Evolutionary conservation across 768 basidiomycete species (phyloP).

Genomic region (Naganishia antarctica): DNA sequence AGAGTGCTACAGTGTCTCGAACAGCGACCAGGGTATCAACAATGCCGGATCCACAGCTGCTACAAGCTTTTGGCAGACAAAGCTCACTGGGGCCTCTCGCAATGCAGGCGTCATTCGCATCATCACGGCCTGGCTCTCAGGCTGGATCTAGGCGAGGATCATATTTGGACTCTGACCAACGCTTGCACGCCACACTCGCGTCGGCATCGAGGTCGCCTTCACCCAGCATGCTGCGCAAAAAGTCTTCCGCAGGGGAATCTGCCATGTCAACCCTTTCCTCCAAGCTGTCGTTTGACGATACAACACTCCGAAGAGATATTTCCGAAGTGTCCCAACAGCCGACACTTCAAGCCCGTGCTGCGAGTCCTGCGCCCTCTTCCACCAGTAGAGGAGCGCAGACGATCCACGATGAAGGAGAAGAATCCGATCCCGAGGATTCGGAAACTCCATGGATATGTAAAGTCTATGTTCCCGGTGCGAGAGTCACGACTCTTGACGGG

Average conservation of each 20-base stretch:
- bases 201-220: not conserved
- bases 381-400: not conserved
- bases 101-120: not conserved
- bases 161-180: not conserved
- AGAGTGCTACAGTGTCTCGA: not conserved
- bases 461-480: conserved; percentile 34
- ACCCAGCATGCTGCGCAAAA: conserved; percentile 10
- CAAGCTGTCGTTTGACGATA: not conserved
- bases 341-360: not conserved
- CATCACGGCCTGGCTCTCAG: not conserved
- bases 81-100: not conserved
- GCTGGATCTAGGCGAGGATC: conserved; percentile 11
- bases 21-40: not conserved
- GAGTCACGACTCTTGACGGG: not conserved
- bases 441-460: conserved; percentile 92
- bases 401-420: conserved; percentile 55
- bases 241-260: conserved; percentile 13
- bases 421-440: conserved; percentile 91
- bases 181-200: not conserved
- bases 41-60: not conserved
- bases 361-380: conserved; percentile 9
- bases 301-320: not conserved
- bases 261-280: conserved; percentile 6
- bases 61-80: not conserved
- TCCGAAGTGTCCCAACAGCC: not conserved